phyloP scores from a whole-genome alignment of 805 yeast genomes.

The Debaryomyces maramus region DNA sequence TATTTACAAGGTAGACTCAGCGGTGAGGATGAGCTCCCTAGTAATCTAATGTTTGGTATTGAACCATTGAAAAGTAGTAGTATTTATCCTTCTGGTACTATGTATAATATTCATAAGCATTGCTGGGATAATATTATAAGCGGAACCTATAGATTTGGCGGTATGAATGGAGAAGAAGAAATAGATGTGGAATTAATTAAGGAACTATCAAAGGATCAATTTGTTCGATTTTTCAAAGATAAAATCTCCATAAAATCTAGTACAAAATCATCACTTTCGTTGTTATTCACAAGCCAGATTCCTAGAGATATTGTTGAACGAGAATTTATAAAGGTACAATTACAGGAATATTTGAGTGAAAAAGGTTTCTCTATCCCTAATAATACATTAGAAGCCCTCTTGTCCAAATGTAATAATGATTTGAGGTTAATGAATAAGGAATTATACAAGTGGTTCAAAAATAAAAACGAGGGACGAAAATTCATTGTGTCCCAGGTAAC shows the following conservation, averaged over 20 bases:
- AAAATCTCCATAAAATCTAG: conserved; percentile 15
- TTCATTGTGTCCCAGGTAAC: background rate
- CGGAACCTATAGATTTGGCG: conserved; percentile 41
- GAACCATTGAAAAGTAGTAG: conserved; percentile 30
- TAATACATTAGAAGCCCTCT: background rate
- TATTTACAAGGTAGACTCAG: conserved; percentile 2
- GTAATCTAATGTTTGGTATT: conserved; percentile 21
- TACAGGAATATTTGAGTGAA: background rate
- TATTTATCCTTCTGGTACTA: conserved; percentile 17
- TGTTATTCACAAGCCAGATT: conserved; percentile 13
- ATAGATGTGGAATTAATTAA: conserved; percentile 33
- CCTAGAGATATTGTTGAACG: conserved; percentile 2
- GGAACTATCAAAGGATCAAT: conserved; percentile 24
- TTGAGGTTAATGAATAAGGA: background rate
- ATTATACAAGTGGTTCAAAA: background rate
- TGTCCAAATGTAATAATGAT: background rate
- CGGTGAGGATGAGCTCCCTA: conserved; percentile 15
- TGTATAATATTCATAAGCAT: conserved; percentile 40
- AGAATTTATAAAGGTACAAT: background rate
- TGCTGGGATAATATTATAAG: conserved; percentile 52
- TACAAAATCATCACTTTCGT: conserved; percentile 11
- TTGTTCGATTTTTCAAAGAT: conserved; percentile 10
- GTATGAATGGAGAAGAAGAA: conserved; percentile 28
- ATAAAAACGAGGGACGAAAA: background rate
- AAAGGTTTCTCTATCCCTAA: background rate